Conservation (phyloP, 208 protist genomes). For the Porcisia hertigi region DNA sequence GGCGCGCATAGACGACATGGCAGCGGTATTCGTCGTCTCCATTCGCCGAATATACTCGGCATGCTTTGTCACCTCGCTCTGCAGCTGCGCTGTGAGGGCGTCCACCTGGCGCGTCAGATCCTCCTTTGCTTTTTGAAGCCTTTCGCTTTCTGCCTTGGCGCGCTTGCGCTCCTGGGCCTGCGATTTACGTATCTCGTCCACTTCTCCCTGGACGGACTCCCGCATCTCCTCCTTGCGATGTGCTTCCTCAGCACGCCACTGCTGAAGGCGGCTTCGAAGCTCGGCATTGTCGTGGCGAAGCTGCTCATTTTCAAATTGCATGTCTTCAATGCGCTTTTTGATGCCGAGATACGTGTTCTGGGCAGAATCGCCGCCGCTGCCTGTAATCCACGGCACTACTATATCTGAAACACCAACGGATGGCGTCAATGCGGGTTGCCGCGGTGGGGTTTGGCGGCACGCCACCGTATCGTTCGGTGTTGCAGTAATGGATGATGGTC, state of each 20-base stretch:
- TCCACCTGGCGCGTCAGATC: slow-evolving; percentile 57
- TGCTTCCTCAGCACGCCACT: slow-evolving; percentile 42
- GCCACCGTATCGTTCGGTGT: not conserved
- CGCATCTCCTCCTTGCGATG: slow-evolving; percentile 38
- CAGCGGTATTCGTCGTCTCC: slow-evolving; percentile 68
- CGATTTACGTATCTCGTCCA: slow-evolving; percentile 45
- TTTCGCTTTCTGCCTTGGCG: slow-evolving; percentile 32
- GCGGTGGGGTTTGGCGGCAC: not conserved
- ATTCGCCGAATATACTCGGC: slow-evolving; percentile 58
- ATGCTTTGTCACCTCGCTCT: slow-evolving; percentile 42
- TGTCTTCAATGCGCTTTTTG: slow-evolving; percentile 74
- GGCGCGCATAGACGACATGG: slow-evolving; percentile 61
- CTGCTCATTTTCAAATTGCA: slow-evolving; percentile 76
- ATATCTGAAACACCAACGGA: not conserved
- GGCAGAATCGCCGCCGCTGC: slow-evolving; percentile 35
- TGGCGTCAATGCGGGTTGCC: not conserved
- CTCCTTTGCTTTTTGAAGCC: slow-evolving; percentile 53
- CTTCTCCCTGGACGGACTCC: slow-evolving; percentile 37
- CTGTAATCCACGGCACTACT: slow-evolving; percentile 21
- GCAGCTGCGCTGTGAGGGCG: slow-evolving; percentile 57
- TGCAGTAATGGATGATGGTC: slow-evolving; percentile 14
- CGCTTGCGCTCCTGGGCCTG: slow-evolving; percentile 37
- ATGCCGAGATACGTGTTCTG: slow-evolving; percentile 78
- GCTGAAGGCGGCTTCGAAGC: slow-evolving; percentile 45
- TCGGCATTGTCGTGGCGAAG: slow-evolving; percentile 77